Percentiles rank a stretch among this genome's conserved stretches.
Evolutionary conservation across 2,329 filamentous ascomycete species (phyloP).

Genomic region (Botrytis byssoidea): DNA sequence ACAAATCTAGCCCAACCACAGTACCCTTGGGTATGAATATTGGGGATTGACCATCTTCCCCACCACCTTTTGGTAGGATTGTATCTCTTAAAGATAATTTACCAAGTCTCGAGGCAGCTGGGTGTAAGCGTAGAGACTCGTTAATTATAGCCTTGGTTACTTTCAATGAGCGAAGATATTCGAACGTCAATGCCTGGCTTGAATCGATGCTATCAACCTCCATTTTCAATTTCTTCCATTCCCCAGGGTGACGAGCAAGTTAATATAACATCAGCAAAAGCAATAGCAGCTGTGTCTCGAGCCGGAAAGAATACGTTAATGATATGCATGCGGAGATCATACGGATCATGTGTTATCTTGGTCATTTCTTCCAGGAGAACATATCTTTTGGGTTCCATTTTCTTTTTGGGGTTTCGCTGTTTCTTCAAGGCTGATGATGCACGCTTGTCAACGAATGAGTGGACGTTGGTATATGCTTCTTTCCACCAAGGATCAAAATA

Average conservation of each 20-base stretch:
- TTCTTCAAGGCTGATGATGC: constrained; percentile 17
- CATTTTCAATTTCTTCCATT: not conserved
- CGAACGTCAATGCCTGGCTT: not conserved
- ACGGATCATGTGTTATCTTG: not conserved
- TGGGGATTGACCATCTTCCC: constrained; percentile 31
- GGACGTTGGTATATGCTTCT: constrained; percentile 5
- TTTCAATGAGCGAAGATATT: not conserved
- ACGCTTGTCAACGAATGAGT: constrained; percentile 8
- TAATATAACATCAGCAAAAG: not conserved
- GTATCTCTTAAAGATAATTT: not conserved
- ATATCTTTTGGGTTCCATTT: not conserved
- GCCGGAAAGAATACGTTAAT: not conserved
- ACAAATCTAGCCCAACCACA: constrained; percentile 12
- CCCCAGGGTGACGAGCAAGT: constrained; percentile 1
- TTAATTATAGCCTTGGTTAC: constrained; percentile 6
- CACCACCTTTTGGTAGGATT: constrained; percentile 35
- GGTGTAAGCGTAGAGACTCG: constrained; percentile 5
- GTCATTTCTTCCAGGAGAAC: constrained; percentile 1
- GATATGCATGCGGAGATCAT: constrained; percentile 7
- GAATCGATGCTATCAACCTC: not conserved
- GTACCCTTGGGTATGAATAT: constrained; percentile 32
- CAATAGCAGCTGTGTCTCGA: not conserved
- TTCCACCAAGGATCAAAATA: constrained; percentile 16
- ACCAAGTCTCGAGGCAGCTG: not conserved
- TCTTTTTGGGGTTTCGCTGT: not conserved